Base-by-base conservation (phyloP, 129 eudicot genomes). In the Flaveria bidentis region DNA sequence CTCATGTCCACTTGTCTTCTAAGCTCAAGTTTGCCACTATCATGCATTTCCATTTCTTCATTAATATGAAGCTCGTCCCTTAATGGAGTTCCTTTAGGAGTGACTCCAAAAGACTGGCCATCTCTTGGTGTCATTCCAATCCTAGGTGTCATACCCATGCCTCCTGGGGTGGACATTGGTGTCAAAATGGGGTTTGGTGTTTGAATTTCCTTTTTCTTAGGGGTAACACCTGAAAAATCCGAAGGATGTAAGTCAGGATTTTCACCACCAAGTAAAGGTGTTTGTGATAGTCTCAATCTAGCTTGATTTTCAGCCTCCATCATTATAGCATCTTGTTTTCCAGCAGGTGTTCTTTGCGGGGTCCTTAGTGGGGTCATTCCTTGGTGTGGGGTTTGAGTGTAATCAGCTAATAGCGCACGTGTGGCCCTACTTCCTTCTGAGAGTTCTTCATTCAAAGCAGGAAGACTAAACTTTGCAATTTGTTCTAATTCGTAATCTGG, bases 261-360 rank as follows among this genome's bases (percentile, higher is more conserved):
- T 50, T 95, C 94, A 16, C 99, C 99, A 20, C 99, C 99, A 25
- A 95, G 81, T 85, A 95, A 87, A 12, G 99, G 99, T 10, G 99
- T 95, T 67, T 95, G 99, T 39, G 99, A 91, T 33, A 89, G 84
- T 76, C 91, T 87, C 76, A 95, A 80, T 68, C 99, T 82, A 39
- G 94, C 87, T 69, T 91, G 97, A 75, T 95, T 95, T 74, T 95
- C 99, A 16, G 99, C 99, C 55, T 95, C 99, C 99, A 91, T 95
- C 99, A 95, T 91, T 17, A 95, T 89, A 42, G 99, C 96, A 72
- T 95, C 99, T 22, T 88, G 93, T 78, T 87, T 91, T 17, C 94
- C 96, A 13, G 96, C 88, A 25, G 99, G 99, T 15, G 99, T 95
- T 85, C 99, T 86, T 63, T 95, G 99, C 18, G 97, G 97, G 73